phyloP scores from a whole-genome alignment of 345 rosid genomes.

The rapeseed (Brassica napus) region Da-Ae NC_063449.1:39703501-39704000 shows the following conservation, averaged over 20 bases:
- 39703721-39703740: background rate
- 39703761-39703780: too few relatives aligned
- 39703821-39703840: too few relatives aligned
- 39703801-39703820: too few relatives aligned
- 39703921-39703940: too few relatives aligned
- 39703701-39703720: background rate
- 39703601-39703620: background rate
- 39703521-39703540: background rate
- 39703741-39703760: background rate
- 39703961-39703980: too few relatives aligned
- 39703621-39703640: background rate
- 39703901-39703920: too few relatives aligned
- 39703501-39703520: background rate
- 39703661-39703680: background rate
- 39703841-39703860: too few relatives aligned
- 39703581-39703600: background rate
- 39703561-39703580: background rate
- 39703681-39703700: background rate
- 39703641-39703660: background rate
- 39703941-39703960: too few relatives aligned
- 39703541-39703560: background rate
- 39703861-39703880: too few relatives aligned
- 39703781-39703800: too few relatives aligned
- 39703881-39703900: too few relatives aligned
- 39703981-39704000: too few relatives aligned